Conservation (phyloP, 768 basidiomycete species). For the Mycena pura region DNA sequence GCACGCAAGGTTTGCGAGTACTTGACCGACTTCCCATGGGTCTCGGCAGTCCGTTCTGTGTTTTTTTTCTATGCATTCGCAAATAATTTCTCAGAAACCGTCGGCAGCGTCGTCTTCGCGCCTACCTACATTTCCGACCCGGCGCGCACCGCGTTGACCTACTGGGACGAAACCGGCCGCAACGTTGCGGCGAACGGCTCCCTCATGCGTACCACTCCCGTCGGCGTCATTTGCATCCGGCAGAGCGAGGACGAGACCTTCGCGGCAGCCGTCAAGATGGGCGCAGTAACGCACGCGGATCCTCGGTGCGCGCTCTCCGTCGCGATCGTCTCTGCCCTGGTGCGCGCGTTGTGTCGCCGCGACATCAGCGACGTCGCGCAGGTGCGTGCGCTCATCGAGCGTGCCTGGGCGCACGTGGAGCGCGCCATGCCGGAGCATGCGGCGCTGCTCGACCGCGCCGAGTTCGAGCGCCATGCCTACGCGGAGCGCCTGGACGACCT, state of each 20-base stretch:
- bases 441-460: conserved; percentile 20
- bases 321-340: conserved; percentile 28
- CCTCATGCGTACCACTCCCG: conserved; percentile 30
- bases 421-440: not conserved
- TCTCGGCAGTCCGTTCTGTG: conserved; percentile 28
- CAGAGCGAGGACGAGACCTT: conserved; percentile 29
- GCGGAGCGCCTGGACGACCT: conserved; percentile 22
- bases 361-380: conserved; percentile 18
- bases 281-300: conserved; percentile 30
- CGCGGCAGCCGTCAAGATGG: conserved; percentile 27
- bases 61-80: too few relatives aligned
- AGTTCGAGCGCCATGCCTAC: conserved; percentile 26
- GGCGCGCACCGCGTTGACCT: conserved; percentile 15
- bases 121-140: conserved; percentile 18
- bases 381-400: conserved; percentile 24
- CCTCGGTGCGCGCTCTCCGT: conserved; percentile 31
- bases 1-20: conserved; percentile 27
- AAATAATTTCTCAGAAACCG: conserved; percentile 16
- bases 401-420: conserved; percentile 24
- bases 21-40: conserved; percentile 31
- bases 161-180: conserved; percentile 26
- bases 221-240: conserved; percentile 30
- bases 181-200: conserved; percentile 29
- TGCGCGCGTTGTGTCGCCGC: conserved; percentile 24
- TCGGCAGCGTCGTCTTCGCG: conserved; percentile 27